These are phyloP conservation scores for Thraustochytrium striatum DNA, from an alignment of 352 stramenopile genomes.

Conservation along the genomic window DNA sequence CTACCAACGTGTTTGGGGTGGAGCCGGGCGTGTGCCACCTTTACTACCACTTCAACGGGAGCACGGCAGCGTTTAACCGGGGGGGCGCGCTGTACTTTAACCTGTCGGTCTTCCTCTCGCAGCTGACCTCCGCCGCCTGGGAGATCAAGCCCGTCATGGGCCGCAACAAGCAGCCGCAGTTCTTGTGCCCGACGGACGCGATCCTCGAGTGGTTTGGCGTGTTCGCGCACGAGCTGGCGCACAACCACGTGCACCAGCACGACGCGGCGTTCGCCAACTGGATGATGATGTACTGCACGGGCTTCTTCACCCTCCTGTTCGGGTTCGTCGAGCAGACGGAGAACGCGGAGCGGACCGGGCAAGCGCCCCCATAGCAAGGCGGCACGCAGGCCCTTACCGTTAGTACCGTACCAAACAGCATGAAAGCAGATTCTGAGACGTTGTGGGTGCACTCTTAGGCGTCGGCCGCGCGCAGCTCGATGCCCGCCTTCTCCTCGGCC, in stretches of 20 bases:
- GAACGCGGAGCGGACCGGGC: no score
- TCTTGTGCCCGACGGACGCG: background rate
- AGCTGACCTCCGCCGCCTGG: background rate
- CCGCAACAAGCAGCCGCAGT: conserved; percentile 3
- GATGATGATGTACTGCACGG: conserved; percentile 47
- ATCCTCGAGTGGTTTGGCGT: conserved; percentile 39
- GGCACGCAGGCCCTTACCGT: no score
- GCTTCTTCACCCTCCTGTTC: background rate
- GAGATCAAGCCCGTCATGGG: conserved; percentile 3
- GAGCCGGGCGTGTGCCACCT: conserved; percentile 2
- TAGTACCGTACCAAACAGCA: no score
- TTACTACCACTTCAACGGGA: conserved; percentile 25
- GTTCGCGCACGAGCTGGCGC: conserved; percentile 33
- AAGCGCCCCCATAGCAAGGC: no score
- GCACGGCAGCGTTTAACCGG: conserved; percentile 28
- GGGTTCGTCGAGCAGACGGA: background rate
- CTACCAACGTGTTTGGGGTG: background rate
- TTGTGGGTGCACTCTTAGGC: background rate
- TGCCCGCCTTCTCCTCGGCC: background rate
- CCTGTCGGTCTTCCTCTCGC: conserved; percentile 14
- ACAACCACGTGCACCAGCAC: conserved; percentile 29
- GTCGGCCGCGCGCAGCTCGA: background rate
- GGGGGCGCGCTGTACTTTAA: conserved; percentile 43
- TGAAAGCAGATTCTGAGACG: no score
- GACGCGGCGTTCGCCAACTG: conserved; percentile 31